Percentiles rank a stretch among this genome's conserved stretches.
phyloP scores from a whole-genome alignment of 2,329 filamentous ascomycete species.

The Ophiosphaerella korrae region DNA sequence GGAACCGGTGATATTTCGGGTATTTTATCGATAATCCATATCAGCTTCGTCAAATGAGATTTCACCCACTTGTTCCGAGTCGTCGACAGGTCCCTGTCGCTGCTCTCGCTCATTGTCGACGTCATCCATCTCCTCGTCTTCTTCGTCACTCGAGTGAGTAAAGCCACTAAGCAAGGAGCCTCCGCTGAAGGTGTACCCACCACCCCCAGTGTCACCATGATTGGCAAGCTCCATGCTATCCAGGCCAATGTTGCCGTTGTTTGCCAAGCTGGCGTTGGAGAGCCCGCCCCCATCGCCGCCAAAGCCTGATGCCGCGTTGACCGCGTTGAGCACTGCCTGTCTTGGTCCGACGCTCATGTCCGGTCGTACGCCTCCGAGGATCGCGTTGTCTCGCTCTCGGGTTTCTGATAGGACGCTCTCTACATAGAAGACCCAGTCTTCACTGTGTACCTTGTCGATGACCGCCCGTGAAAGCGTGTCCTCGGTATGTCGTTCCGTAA shows the following conservation, averaged over 20 bases:
- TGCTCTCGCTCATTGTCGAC: slow-evolving; percentile 70
- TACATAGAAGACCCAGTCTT: slow-evolving; percentile 92
- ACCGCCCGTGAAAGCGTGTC: slow-evolving; percentile 84
- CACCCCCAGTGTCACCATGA: slow-evolving; percentile 68
- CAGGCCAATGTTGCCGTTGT: slow-evolving; percentile 59
- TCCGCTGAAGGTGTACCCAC: slow-evolving; percentile 74
- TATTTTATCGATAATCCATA: slow-evolving; percentile 62
- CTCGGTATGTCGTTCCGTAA: slow-evolving; percentile 89
- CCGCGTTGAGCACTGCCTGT: slow-evolving; percentile 66
- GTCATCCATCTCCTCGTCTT: slow-evolving; percentile 91
- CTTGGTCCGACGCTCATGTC: slow-evolving; percentile 86
- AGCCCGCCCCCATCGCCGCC: slow-evolving; percentile 56
- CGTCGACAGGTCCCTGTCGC: slow-evolving; percentile 53
- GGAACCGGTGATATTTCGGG: slow-evolving; percentile 16
- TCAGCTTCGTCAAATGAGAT: slow-evolving; percentile 66
- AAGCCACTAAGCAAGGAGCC: slow-evolving; percentile 86
- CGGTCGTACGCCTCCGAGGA: slow-evolving; percentile 90
- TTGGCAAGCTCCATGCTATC: slow-evolving; percentile 70
- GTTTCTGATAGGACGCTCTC: slow-evolving; percentile 93
- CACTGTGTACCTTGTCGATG: slow-evolving; percentile 84
- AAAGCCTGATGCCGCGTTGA: slow-evolving; percentile 62
- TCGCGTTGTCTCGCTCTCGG: slow-evolving; percentile 95
- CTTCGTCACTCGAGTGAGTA: slow-evolving; percentile 92
- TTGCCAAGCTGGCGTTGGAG: slow-evolving; percentile 80
- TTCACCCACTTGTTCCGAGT: slow-evolving; percentile 70